phyloP scores from a whole-genome alignment of 2,329 filamentous ascomycete genomes.

The Scytalidium lignicola region DNA sequence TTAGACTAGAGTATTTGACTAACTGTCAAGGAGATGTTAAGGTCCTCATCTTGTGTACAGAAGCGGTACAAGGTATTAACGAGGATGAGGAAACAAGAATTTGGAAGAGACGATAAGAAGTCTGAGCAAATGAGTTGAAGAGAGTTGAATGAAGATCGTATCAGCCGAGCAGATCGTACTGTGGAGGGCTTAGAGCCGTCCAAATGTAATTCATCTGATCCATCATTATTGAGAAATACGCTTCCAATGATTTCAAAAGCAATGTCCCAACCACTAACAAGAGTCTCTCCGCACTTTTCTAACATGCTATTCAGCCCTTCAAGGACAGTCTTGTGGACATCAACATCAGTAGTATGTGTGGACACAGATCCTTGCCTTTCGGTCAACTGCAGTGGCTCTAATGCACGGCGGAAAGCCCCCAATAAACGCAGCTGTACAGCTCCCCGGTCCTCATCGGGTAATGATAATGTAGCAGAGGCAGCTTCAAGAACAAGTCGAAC shows the following conservation, averaged over 20 bases:
- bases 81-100: conserved; percentile 68
- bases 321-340: conserved; percentile 75
- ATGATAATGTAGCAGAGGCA: conserved; percentile 48
- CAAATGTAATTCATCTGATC: conserved; percentile 8
- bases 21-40: conserved; percentile 92
- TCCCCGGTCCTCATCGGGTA: conserved; percentile 46
- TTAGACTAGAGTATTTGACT: conserved; percentile 23
- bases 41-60: conserved; percentile 80
- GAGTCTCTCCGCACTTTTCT: conserved; percentile 80
- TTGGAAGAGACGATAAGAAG: conserved; percentile 71
- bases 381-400: conserved; percentile 51
- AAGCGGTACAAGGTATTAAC: conserved; percentile 88
- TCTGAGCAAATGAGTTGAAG: conserved; percentile 92
- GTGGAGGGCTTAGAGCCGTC: conserved; percentile 21
- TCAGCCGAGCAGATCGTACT: conserved; percentile 66
- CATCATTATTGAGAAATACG: conserved; percentile 56
- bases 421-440: conserved; percentile 70
- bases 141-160: conserved; percentile 82
- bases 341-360: conserved; percentile 61
- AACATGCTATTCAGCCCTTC: conserved; percentile 78
- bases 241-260: conserved; percentile 81
- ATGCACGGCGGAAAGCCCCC: conserved; percentile 56
- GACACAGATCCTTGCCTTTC: conserved; percentile 50
- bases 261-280: conserved; percentile 78
- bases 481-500: conserved; percentile 53